Base-by-base conservation (phyloP, 2,329 filamentous ascomycete genomes). In the Diaporthe citri region DNA sequence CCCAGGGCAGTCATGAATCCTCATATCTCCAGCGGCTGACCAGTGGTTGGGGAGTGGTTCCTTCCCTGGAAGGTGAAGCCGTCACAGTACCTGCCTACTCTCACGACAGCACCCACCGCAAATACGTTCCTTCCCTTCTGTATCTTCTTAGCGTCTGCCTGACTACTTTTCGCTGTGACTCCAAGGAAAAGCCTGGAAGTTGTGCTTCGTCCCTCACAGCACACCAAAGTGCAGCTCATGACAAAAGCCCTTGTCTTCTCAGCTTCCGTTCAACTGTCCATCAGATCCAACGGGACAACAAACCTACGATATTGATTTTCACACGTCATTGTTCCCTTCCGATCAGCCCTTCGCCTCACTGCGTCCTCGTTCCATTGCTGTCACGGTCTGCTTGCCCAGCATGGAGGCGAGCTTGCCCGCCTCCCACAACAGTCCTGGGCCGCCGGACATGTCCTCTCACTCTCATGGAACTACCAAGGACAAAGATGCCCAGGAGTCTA, bases 331-430 rank as follows among this genome's bases (percentile, higher is more conserved):
- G 22, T 60, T 12, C 22, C 28, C 12, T n/a, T 22, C 34, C 4
- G 1, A 0, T 17, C 15, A 10, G 17, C 2, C 15, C n/a, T 17
- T 20, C 5, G 12, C 41, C 46, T 46, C 15, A n/a, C 36, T 28
- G 10, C 43, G 22, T 4, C 10, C 70, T 43, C 15, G n/a, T 41
- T 13, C 2, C 28, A 43, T 55, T 4, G 69, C 4, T n/a, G 56
- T 3, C 15, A 7, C 28, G n/a, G 20, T 15, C 34, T 41, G 3
- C 31, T 31, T 62, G 36, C 55, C 43, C 39, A 10, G 41, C 43
- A 76, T 76, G 74, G 74, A 71, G 25, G 20, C 59, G 17, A 17
- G 9, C 22, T 51, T 36, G 31, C 34, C 70, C 31, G 13, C 34
- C 34, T 52, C 71, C 28, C 22, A 62, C 34, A 48, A 71, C 4